phyloP scores from a whole-genome alignment of 1,139 yeast genomes.

The Nakaseomyces bracarensis region DNA sequence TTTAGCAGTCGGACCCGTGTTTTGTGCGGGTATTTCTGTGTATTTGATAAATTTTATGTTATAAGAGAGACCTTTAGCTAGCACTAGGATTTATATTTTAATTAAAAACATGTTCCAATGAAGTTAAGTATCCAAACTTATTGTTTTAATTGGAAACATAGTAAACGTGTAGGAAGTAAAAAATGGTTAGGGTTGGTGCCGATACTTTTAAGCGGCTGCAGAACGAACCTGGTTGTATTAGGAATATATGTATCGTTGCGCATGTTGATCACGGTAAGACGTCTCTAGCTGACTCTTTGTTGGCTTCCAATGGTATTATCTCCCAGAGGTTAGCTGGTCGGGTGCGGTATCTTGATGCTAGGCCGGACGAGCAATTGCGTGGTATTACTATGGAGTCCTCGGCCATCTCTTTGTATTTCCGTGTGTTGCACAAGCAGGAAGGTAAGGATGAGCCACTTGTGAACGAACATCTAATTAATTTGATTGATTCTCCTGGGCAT shows the following conservation, averaged over 20 bases:
- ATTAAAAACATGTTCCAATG: background rate
- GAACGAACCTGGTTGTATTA: slow-evolving; percentile 54
- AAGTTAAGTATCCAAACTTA: background rate
- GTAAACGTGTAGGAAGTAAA: too few relatives aligned
- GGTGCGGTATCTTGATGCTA: slow-evolving; percentile 81
- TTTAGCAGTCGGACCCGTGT: background rate
- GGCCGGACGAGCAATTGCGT: slow-evolving; percentile 91
- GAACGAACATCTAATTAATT: slow-evolving; percentile 75
- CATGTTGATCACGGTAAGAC: slow-evolving; percentile 99
- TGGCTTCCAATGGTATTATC: slow-evolving; percentile 94
- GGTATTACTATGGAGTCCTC: slow-evolving; percentile 98
- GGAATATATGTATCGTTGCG: slow-evolving; percentile 92
- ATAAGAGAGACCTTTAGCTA: too few relatives aligned
- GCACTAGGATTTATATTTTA: too few relatives aligned
- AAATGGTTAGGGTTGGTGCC: slow-evolving; percentile 40
- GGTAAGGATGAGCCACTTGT: slow-evolving; percentile 40
- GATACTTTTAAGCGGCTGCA: slow-evolving; percentile 63
- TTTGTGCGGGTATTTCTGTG: background rate
- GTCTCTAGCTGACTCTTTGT: slow-evolving; percentile 79
- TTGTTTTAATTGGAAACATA: too few relatives aligned
- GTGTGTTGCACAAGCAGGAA: slow-evolving; percentile 45
- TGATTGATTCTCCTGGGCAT: slow-evolving; percentile 98
- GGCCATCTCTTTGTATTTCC: slow-evolving; percentile 81
- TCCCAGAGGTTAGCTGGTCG: slow-evolving; percentile 94
- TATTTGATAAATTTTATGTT: too few relatives aligned